Conservation (phyloP, 306 rosid species). For the Castanea sativa region DNA sequence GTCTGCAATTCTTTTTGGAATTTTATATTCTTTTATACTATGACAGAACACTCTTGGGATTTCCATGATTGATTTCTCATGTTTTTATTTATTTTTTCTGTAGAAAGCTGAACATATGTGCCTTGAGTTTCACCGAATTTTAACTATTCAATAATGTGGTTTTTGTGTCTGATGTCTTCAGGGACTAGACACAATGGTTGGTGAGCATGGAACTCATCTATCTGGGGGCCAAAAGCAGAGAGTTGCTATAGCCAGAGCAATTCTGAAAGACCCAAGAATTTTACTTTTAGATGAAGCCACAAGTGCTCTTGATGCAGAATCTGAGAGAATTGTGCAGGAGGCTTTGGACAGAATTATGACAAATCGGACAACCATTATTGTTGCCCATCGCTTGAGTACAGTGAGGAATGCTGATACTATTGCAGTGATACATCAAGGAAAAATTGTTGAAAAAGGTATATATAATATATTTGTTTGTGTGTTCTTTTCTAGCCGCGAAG, state of each 20-base stretch:
- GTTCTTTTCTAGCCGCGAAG: too few species aligned
- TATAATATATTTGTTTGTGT: too few species aligned
- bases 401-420: conserved; percentile 47
- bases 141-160: background rate
- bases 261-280: conserved; percentile 76
- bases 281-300: conserved; percentile 91
- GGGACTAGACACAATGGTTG: conserved; percentile 74
- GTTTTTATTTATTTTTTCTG: background rate
- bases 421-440: conserved; percentile 47
- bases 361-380: conserved; percentile 75
- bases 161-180: background rate
- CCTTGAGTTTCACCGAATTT: background rate
- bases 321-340: conserved; percentile 79
- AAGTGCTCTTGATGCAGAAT: conserved; percentile 87
- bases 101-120: background rate
- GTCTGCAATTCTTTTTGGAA: background rate
- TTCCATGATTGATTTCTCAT: too few species aligned
- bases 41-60: too few species aligned
- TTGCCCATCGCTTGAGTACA: conserved; percentile 68
- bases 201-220: conserved; percentile 78
- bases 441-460: conserved; percentile 48
- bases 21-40: too few species aligned
- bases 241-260: conserved; percentile 86
- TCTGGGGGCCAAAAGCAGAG: conserved; percentile 95
- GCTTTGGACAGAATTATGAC: conserved; percentile 80